Evolutionary conservation across 805 yeast species (phyloP), one percentile per base, ranked within the genome.

Genomic region (Saccharomyces cerevisiae): DNA sequence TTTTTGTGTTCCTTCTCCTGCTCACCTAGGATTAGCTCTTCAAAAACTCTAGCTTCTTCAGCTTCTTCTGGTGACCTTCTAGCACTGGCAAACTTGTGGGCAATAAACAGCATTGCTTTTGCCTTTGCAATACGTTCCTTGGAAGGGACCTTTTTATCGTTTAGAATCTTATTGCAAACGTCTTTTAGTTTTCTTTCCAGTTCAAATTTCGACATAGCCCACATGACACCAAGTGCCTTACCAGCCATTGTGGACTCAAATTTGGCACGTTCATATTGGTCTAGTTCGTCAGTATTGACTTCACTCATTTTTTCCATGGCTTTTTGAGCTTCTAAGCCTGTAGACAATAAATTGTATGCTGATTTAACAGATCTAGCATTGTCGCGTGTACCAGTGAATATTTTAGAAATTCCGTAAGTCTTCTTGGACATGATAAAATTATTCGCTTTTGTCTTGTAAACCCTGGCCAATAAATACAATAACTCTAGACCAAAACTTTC

Each of bases 401-500:
- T 78, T 57, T 92, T 91, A 27, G 96, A 85, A 28, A 94, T 78
- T 1, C 99, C 99, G 61, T 88, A 80, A 32, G 92, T 86, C 69
- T 83, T 87, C 63, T 84, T 84, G 0, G 97, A 82, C 64, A 80
- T 82, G 52, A 89, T 72, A 55, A 81, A 83, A 26, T 87, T 88
- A 55, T 80, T 76, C 2, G 95, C 96, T 65, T 89, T 89, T 36
- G 79, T 76, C 53, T 77, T 77, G 70, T 94, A 94, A 4, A 88
- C 80, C 56, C 79, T 79, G 21, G 98, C 97, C 57, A 94, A 85
- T 21, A 92, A 74, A 60, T 85, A 90, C 59, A 92, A 74, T 51
- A 94, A 76, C 71, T 92, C 96, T 51, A 92, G 72, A 13, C 99
- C 99, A 73, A 94, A 94, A 52, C 96, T 88, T 76, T 94, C 99